Base-by-base conservation (phyloP, 768 basidiomycete species). In the Xerocomus brunneocitrinus region DNA sequence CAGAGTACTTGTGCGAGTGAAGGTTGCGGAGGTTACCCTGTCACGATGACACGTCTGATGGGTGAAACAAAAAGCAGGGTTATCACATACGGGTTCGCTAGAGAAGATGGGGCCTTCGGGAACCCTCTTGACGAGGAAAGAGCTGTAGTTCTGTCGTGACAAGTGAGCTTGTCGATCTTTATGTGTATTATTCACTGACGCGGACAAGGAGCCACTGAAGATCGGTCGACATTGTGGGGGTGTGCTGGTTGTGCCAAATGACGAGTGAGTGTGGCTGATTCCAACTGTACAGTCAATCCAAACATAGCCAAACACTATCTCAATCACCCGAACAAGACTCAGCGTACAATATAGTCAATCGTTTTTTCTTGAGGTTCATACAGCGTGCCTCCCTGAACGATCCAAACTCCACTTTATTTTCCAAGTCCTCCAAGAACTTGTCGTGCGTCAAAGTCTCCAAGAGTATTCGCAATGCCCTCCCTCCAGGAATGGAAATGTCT, bases 131-230 rank as follows among this genome's bases (percentile, higher is more conserved):
- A 93, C 89, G 58, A 88, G 75, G 81, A 85, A 91, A 59, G 91
- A 87, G 80, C 87, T 93, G 77, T 80, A 76, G 63, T 88, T 84
- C 87, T 94, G 68, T 58, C 40, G 8, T 50, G 27, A 32, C n/a
- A 43, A 35, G 12, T 35, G 6, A 53, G 34, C 0, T 16, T 19
- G 36, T 62, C 35, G 62, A 0, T 9, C 6, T 3, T 24, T 3
- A 2, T 55, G n/a, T 5, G 38, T 25, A 6, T 36, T 14, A 12
- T 7, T 49, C 42, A 83, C 87, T 67, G 67, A 91, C 89, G 68
- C 89, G 89, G 71, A 91, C 74, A 57, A 95, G 86, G 70, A 93
- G 85, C 93, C 93, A 95, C 77, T 94, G 82, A 73, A 95, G 89
- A 72, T 95, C 91, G 77, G 76, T 68, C 66, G 90, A 91, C 90